Conservation (phyloP, 768 basidiomycete species). For the Tricholoma hemisulphureum region DNA sequence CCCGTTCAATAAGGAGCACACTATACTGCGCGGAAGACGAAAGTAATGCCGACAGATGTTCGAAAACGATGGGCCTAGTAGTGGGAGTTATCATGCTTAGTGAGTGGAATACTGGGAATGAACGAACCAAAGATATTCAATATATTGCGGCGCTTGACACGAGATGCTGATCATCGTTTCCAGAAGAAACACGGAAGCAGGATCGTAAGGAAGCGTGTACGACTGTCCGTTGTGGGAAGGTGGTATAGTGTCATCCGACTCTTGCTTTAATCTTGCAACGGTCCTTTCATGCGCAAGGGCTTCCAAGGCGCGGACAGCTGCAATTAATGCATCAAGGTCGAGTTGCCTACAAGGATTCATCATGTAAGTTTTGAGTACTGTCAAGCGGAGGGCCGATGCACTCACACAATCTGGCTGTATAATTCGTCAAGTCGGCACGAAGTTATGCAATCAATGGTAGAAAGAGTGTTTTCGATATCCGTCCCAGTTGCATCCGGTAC, state of each 20-base stretch:
- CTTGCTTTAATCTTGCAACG: slow-evolving; percentile 71
- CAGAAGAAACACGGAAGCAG: slow-evolving; percentile 89
- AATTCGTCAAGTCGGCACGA: slow-evolving; percentile 93
- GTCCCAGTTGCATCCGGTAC: slow-evolving; percentile 85
- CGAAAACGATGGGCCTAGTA: slow-evolving; percentile 88
- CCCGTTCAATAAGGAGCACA: slow-evolving; percentile 88
- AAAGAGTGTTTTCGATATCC: slow-evolving; percentile 92
- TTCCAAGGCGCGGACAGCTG: slow-evolving; percentile 83
- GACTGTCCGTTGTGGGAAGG: slow-evolving; percentile 41
- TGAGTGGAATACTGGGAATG: not conserved
- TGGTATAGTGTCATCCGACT: slow-evolving; percentile 55
- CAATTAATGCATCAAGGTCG: slow-evolving; percentile 74
- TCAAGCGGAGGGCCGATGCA: not conserved
- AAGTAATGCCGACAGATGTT: slow-evolving; percentile 83
- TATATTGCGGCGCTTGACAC: slow-evolving; percentile 69
- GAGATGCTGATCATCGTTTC: slow-evolving; percentile 94
- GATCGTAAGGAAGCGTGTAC: slow-evolving; percentile 83
- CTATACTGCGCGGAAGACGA: slow-evolving; percentile 79
- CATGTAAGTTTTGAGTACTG: slow-evolving; percentile 1
- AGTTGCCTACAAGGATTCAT: slow-evolving; percentile 54
- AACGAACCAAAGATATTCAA: slow-evolving; percentile 86
- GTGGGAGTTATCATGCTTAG: not conserved
- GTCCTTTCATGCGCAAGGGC: slow-evolving; percentile 89
- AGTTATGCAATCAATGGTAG: slow-evolving; percentile 91
- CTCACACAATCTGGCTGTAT: slow-evolving; percentile 90